Evolutionary conservation across 305 asterid species (phyloP), one percentile per base, ranked within the genome.

Genomic region (Plantago rigida): DNA sequence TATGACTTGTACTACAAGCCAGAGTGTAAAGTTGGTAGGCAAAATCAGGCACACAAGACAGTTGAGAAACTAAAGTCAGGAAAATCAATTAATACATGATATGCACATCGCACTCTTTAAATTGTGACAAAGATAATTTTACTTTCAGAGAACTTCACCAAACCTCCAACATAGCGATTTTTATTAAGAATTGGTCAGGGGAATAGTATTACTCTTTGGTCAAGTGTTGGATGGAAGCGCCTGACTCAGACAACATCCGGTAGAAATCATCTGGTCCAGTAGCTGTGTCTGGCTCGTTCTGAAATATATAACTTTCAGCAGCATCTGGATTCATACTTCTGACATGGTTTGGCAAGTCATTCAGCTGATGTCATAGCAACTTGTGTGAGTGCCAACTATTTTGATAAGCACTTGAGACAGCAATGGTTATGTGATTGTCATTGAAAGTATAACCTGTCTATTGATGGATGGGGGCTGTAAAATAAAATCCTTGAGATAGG

Each of bases 401-500:
- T 48, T 50, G 59, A 49, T 70, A 71, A 44, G 44, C 58, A 54
- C 66, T 60, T 31, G 1, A 50, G 54, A 15, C 66, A 62, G 53
- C 29, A 63, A 28, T 71, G 68, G 11, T 47, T 28, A 31, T 67
- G 56, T 67, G 34, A 75, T 28, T 53, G 22, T 65, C 31, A 73
- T 28, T 28, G 22, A 53, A 28, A 51, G 61, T 45, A 60, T 61
- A 59, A 91, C 98, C 96, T 82, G 77, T 71, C 75, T 74, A 52
- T 65, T 76, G 67, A 42, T 65, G 66, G 80, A 69, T 64, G 90
- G 86, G 63, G 87, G 77, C 65, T 63, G 84, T 69, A 77, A 71
- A 54, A 88, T 48, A 71, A 80, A 88, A 44, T 92, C 95, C 76
- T 78, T 78, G 64, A 88, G 70, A 73, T 84, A 84, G 62, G 74